Base-by-base conservation (phyloP, 2,329 filamentous ascomycete genomes). In the Aspergillus sp. region DNA sequence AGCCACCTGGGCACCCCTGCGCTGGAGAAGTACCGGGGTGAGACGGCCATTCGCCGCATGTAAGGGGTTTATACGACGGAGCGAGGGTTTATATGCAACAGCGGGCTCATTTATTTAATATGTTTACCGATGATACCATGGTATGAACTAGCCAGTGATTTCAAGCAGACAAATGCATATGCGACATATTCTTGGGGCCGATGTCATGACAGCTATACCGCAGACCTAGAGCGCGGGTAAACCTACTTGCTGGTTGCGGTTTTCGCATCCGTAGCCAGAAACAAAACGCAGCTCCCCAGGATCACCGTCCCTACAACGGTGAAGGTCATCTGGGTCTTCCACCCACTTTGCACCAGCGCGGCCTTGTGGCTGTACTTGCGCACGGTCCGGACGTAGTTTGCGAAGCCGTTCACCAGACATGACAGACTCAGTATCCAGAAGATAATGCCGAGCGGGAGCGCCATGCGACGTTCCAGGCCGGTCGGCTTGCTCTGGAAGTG, bases 21-120 rank as follows among this genome's bases (percentile, higher is more conserved):
- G 9, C 79, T 97, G 62, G 88, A 95, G 55, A 88, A 89, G 76
- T 96, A 93, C 76, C 82, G 85, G 74, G 87, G 91, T 69, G 92
- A 97, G 79, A 84, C 86, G 69, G 81, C 88, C 69, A 96, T 97
- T 66, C 87, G 91, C 63, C 86, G 93, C 62, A 97, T 97, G 93
- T 79, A 57, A 67, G 56, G 34, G 13, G 5, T 6, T 5, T 19
- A 5, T 49, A 7, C 13, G 14, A 34, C 32, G 31, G 6, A 40
- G 38, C 21, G 25, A 34, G 16, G 6, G 47, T 16, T 41, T 17
- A 34, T 31, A 34, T 42, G 36, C 40, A 42, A 25, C 41, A 25
- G 19, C 17, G 16, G 20, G 21, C 16, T 38, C 29, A 5, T 23
- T 36, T 41, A 6, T 14, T 45, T 23, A 29, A 29, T 29, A 10